Conservation (phyloP, 352 stramenopile genomes). For the Phytopythium ostracodes region DNA sequence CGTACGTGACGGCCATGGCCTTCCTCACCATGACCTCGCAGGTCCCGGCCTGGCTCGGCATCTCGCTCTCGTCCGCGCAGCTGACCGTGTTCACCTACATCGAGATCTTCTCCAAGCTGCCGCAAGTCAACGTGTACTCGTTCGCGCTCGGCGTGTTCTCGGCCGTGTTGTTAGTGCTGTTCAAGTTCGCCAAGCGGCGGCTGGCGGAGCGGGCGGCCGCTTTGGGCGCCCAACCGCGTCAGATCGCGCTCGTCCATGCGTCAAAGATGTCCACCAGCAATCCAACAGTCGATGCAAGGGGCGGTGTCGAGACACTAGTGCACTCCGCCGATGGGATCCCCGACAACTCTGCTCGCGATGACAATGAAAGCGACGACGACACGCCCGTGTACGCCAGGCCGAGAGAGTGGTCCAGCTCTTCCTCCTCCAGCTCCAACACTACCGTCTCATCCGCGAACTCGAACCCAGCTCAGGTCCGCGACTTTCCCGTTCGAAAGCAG, state of each 20-base stretch:
- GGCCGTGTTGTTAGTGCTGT: slow-evolving; percentile 41
- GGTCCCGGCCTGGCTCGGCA: slow-evolving; percentile 47
- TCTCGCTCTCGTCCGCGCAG: slow-evolving; percentile 41
- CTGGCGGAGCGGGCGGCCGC: slow-evolving; percentile 53
- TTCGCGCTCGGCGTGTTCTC: slow-evolving; percentile 43
- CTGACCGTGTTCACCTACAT: slow-evolving; percentile 53
- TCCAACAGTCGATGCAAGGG: not conserved
- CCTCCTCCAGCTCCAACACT: slow-evolving; percentile 16
- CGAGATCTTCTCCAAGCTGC: slow-evolving; percentile 43
- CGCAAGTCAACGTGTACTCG: slow-evolving; percentile 48
- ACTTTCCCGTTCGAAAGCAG: slow-evolving; percentile 34
- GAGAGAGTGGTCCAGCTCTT: not conserved
- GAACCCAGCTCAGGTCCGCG: slow-evolving; percentile 44
- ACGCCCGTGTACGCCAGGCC: not conserved
- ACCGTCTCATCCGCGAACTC: slow-evolving; percentile 21
- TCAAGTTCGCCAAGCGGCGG: slow-evolving; percentile 29
- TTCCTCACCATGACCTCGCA: slow-evolving; percentile 73
- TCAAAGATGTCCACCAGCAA: slow-evolving; percentile 6
- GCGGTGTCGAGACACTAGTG: not conserved
- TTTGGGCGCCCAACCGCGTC: slow-evolving; percentile 8
- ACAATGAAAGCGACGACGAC: not conserved
- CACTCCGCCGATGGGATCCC: not conserved
- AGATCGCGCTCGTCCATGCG: slow-evolving; percentile 12
- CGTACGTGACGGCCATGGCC: slow-evolving; percentile 58
- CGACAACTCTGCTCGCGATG: not conserved